phyloP scores from a whole-genome alignment of 164 flowering plant species.

The Cinnamomum micranthum region DNA sequence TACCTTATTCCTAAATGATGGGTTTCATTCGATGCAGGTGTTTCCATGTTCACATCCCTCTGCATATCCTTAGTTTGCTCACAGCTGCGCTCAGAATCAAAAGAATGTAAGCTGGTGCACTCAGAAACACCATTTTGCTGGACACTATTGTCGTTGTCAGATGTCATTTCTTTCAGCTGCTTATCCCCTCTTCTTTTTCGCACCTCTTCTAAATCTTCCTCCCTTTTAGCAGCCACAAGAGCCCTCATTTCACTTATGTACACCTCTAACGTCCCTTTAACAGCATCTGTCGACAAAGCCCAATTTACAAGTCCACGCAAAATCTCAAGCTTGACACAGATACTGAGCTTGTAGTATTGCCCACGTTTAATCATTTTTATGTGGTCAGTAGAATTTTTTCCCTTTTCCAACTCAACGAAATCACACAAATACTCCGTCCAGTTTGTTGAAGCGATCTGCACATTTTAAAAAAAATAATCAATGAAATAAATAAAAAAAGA shows the following conservation, averaged over 20 bases:
- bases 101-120: background rate
- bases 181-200: conserved; percentile 14
- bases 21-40: background rate
- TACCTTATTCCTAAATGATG: conserved; percentile 7
- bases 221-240: conserved; percentile 14
- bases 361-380: conserved; percentile 11
- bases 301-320: conserved; percentile 13
- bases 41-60: background rate
- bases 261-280: conserved; percentile 16
- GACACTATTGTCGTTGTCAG: background rate
- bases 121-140: conserved; percentile 1
- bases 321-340: conserved; percentile 12
- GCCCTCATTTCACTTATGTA: conserved; percentile 6
- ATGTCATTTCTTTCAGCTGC: background rate
- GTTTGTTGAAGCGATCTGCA: conserved; percentile 16
- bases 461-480: background rate
- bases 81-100: background rate
- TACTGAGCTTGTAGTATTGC: conserved; percentile 2
- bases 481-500: background rate
- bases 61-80: background rate
- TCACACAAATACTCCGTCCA: conserved; percentile 13
- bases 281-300: conserved; percentile 11
- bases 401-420: conserved; percentile 12
- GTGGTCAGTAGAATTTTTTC: background rate
- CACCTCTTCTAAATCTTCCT: conserved; percentile 8